phyloP scores from a whole-genome alignment of 1,284 basidiomycete genomes.

The Prillingera fragicola region DNA sequence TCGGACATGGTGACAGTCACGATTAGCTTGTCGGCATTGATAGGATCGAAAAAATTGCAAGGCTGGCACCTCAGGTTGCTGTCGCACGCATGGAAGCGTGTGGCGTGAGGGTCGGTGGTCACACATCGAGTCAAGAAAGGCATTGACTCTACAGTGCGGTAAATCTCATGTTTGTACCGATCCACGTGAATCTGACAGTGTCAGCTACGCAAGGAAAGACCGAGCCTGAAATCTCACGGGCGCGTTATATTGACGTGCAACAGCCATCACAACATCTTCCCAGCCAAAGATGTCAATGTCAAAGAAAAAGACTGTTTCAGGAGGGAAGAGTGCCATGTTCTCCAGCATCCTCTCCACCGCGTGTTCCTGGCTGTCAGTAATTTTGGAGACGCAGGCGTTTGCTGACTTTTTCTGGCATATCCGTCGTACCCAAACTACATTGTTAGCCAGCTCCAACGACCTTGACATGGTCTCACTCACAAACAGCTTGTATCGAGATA shows the following conservation, averaged over 20 bases:
- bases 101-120: constrained; percentile 57
- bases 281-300: constrained; percentile 93
- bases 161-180: constrained; percentile 72
- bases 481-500: constrained; percentile 68
- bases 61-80: constrained; percentile 64
- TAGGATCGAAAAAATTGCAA: constrained; percentile 23
- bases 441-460: background rate
- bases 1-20: constrained; percentile 45
- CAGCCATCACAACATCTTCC: constrained; percentile 72
- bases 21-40: constrained; percentile 24
- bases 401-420: constrained; percentile 67
- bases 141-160: constrained; percentile 54
- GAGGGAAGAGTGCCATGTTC: constrained; percentile 64
- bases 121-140: constrained; percentile 61
- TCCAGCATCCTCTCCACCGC: constrained; percentile 63
- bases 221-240: constrained; percentile 49
- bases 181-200: constrained; percentile 72
- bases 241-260: constrained; percentile 60
- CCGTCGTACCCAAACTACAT: constrained; percentile 55
- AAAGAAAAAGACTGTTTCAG: constrained; percentile 70
- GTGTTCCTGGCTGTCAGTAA: constrained; percentile 52
- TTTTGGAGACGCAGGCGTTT: too few relatives aligned
- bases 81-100: constrained; percentile 89
- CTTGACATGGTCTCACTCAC: constrained; percentile 22
- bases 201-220: background rate